Evolutionary conservation across 768 basidiomycete species (phyloP).

Genomic region (Psilocybe tampanensis): DNA sequence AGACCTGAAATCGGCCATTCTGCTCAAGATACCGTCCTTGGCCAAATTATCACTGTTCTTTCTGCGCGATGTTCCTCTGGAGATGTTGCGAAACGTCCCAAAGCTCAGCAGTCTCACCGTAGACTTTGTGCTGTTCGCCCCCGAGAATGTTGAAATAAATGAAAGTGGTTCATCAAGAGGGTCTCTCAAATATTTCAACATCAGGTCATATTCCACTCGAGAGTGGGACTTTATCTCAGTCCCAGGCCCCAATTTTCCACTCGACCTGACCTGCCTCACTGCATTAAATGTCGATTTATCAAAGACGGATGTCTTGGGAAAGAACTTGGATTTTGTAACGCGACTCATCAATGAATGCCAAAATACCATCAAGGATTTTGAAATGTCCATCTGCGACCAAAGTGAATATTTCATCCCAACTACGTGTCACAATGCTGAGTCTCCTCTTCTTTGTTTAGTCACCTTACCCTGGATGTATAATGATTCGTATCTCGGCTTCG

Average conservation of each 20-base stretch:
- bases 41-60: slow-evolving; percentile 4
- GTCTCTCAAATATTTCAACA: neutral
- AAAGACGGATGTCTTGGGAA: neutral
- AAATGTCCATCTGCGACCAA: neutral
- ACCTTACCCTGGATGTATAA: neutral
- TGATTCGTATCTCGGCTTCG: neutral
- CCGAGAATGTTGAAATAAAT: neutral
- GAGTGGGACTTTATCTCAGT: slow-evolving; percentile 11
- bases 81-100: slow-evolving; percentile 5
- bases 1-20: slow-evolving; percentile 6
- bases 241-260: neutral
- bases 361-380: neutral
- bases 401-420: neutral
- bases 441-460: neutral
- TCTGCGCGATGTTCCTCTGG: slow-evolving; percentile 12
- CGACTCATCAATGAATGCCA: neutral
- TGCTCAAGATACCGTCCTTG: neutral
- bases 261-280: slow-evolving; percentile 3
- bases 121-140: neutral
- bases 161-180: neutral
- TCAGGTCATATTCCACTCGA: neutral
- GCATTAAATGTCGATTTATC: neutral
- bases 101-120: slow-evolving; percentile 3
- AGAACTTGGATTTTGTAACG: neutral
- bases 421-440: neutral